Evolutionary conservation across 2,329 filamentous ascomycete genomes (phyloP), one percentile per base, ranked within the genome.

Genomic region (Aspergillus spinulosporus): DNA sequence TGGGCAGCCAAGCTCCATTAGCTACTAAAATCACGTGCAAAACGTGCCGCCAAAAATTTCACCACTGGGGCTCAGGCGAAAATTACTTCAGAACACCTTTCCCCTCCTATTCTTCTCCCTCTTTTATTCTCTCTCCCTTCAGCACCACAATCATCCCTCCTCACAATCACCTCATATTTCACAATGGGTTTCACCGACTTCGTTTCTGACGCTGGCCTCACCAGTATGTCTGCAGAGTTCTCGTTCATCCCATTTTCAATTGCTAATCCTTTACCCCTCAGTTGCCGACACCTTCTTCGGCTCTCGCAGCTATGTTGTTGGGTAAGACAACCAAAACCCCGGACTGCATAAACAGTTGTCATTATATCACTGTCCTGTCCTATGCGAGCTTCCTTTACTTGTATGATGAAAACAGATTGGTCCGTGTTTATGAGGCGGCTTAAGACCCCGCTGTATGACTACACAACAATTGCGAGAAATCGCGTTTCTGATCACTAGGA

Each of bases 401-500:
- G 68, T 67, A 83, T 88, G 89, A 92, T 92, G 89, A 92, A 82
- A 88, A 83, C 58, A 82, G 82, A 87, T 92, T 92, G 88, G 90
- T 93, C 90, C 89, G 89, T 93, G 89, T 94, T 93, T 86, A 90
- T 84, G 88, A 93, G 88, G 86, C 87, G 88, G 85, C 84, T 91
- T 89, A 93, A 93, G 89, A 92, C 88, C 81, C 89, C 88, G 87
- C 85, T 78, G 80, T 74, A 84, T 88, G 90, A 90, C 83, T 89
- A 90, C 81, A 78, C 76, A 60, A 81, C 83, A 84, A 87, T 86
- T 81, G 87, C 84, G 83, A 81, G 82, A 70, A 80, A 81, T 84
- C 88, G 88, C 88, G 89, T 75, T 82, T 90, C 89, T 92, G 88
- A 91, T 70, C 54, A 62, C 62, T 52, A 52, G 58, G 59, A 62